These are phyloP conservation scores for Apiospora pterosperma DNA, from an alignment of 2,329 filamentous ascomycete genomes.

Conservation along the genomic window DNA sequence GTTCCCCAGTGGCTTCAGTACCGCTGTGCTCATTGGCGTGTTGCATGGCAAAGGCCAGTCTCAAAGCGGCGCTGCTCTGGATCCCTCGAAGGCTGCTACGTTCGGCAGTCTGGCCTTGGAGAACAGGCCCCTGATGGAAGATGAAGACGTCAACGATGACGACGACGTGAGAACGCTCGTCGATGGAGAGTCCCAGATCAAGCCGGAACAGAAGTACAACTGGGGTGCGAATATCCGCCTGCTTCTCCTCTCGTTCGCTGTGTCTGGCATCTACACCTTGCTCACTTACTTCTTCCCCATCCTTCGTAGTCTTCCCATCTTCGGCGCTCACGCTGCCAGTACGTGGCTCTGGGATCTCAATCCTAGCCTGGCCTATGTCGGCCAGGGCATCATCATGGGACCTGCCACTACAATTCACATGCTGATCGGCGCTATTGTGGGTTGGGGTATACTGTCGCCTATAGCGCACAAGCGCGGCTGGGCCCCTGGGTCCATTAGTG, in stretches of 20 bases:
- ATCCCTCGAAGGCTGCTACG: conserved; percentile 25
- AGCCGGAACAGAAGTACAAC: conserved; percentile 34
- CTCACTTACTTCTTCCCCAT: conserved; percentile 87
- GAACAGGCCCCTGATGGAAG: conserved; percentile 24
- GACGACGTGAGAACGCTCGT: conserved; percentile 14
- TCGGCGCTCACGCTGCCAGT: conserved; percentile 69
- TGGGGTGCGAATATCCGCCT: conserved; percentile 50
- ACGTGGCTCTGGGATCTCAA: conserved; percentile 96
- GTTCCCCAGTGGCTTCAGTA: conserved; percentile 94
- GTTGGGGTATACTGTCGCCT: conserved; percentile 89
- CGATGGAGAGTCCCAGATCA: conserved; percentile 22
- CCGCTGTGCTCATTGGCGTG: conserved; percentile 87
- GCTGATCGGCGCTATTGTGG: conserved; percentile 82
- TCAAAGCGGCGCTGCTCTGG: conserved; percentile 21
- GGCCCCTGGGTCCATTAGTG: conserved; percentile 81
- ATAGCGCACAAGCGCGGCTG: conserved; percentile 81
- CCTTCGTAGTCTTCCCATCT: conserved; percentile 80
- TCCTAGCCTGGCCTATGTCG: conserved; percentile 93
- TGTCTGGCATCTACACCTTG: conserved; percentile 69
- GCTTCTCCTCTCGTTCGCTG: conserved; percentile 52
- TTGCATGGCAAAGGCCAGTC: conserved; percentile 65
- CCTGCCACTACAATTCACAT: conserved; percentile 93
- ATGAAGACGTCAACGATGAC: conserved; percentile 14
- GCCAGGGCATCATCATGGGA: conserved; percentile 98
- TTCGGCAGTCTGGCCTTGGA: conserved; percentile 31